Percentiles rank a stretch among this genome's conserved stretches.
Evolutionary conservation across 2,329 filamentous ascomycete genomes (phyloP).

Genomic region (Aspergillus amoenus): DNA sequence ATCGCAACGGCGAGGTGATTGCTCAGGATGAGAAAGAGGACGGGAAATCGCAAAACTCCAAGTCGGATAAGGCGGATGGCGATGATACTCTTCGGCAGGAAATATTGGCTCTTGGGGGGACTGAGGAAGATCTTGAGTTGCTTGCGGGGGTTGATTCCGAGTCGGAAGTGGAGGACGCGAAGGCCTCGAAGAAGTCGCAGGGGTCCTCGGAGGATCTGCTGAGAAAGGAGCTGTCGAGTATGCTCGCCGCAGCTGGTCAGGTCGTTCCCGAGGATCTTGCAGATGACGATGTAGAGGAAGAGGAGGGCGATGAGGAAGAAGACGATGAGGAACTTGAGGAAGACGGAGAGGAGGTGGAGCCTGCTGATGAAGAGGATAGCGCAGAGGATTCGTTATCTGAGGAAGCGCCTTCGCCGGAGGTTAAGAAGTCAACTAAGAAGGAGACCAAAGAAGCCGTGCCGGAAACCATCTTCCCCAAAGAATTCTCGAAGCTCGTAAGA

Average conservation of each 20-base stretch:
- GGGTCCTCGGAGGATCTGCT: conserved; percentile 35
- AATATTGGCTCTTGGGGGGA: conserved; percentile 49
- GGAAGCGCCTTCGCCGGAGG: conserved; percentile 21
- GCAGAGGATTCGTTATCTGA: conserved; percentile 31
- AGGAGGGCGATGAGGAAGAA: conserved; percentile 25
- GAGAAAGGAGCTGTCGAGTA: conserved; percentile 41
- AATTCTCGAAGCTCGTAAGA: conserved; percentile 37
- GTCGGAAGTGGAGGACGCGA: conserved; percentile 48
- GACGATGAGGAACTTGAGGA: conserved; percentile 40
- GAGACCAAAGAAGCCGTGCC: conserved; percentile 19
- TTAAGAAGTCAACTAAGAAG: conserved; percentile 26
- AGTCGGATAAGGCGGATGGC: conserved; percentile 20
- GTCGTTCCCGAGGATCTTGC: conserved; percentile 36
- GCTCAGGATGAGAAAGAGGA: conserved; percentile 29
- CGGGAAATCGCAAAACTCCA: conserved; percentile 21
- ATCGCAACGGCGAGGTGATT: conserved; percentile 47
- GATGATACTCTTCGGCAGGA: conserved; percentile 42
- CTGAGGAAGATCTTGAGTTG: conserved; percentile 50
- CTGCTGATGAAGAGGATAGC: conserved; percentile 26
- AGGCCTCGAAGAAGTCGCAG: conserved; percentile 24
- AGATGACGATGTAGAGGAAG: conserved; percentile 30
- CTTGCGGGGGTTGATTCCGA: conserved; percentile 46
- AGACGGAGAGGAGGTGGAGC: conserved; percentile 32
- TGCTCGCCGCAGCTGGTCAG: conserved; percentile 37
- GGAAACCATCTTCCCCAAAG: conserved; percentile 33